Evolutionary conservation across 225 moss, liverwort and hornwort genomes (phyloP), one percentile per base, ranked within the genome.

Genomic region (Pleurozium schreberi): DNA sequence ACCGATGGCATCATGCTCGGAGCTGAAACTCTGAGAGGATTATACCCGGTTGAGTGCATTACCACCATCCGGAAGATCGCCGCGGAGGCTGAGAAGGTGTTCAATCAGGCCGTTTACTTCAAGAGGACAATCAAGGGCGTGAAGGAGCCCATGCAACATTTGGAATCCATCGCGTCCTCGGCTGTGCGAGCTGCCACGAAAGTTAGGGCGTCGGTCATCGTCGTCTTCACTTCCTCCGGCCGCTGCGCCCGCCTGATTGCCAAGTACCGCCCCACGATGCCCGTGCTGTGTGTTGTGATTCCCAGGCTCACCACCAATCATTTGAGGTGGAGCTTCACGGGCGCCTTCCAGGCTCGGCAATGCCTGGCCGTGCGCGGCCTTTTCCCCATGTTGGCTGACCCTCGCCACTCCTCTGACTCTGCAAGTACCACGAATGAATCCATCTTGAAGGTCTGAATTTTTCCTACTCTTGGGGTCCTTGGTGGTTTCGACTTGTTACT

Each of bases 81-180:
- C 65, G 98, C 97, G 59, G 98, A 98, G 96, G 98, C 98, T 27
- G 98, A 98, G 90, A 98, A 98, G 93, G 98, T 98, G 53, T 98
- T 93, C 87, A 98, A 98, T 88, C 98, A 98, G 89, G 88, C 95
- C 38, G 93, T 96, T 30, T 98, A 97, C 90, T 98, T 95, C 68
- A 97, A 97, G 89, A 94, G 95, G 86, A 95, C 96, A 5, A 95
- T 97, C 26, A 95, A 95, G 91, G 94, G 92, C 82, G 93, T 91
- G 59, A 91, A 92, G 85, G 98, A 98, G 90, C 98, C 98, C 77
- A 98, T 97, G 98, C 94, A 93, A 81, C 96, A 98, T 90, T 88
- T 98, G 88, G 98, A 98, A 80, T 96, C 96, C 33, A 98, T 98
- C 80, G 98, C 98, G 28, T 97, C 98, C 57, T 97, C 97, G 7